Evolutionary conservation across 2,329 filamentous ascomycete genomes (phyloP).

Genomic region (Colletotrichum tropicicola): DNA sequence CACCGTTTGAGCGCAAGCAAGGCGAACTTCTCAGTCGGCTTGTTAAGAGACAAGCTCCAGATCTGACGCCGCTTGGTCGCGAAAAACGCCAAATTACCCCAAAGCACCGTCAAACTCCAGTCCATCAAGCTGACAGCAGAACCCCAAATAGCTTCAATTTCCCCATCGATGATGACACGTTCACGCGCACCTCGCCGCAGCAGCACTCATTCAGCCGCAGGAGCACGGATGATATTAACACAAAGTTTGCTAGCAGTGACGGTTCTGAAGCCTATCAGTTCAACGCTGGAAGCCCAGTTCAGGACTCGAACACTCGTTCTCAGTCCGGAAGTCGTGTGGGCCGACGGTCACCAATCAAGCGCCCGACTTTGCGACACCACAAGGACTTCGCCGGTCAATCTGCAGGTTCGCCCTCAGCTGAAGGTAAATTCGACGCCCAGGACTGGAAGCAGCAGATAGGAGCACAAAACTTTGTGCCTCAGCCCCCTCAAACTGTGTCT

Average conservation of each 20-base stretch:
- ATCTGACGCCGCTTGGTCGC: constrained; percentile 15
- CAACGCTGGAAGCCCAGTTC: constrained; percentile 54
- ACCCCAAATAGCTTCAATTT: constrained; percentile 60
- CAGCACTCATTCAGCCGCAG: constrained; percentile 54
- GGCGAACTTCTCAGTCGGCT: constrained; percentile 46
- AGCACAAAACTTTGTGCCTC: constrained; percentile 62
- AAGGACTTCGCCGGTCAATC: constrained; percentile 33
- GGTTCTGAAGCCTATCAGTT: constrained; percentile 57
- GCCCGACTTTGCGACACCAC: constrained; percentile 34
- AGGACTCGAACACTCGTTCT: constrained; percentile 45
- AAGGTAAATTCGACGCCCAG: constrained; percentile 56
- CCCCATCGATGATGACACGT: constrained; percentile 52
- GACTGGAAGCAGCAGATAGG: constrained; percentile 64
- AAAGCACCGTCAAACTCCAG: constrained; percentile 6
- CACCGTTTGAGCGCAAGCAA: constrained; percentile 52
- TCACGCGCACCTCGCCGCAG: constrained; percentile 44
- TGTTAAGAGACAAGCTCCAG: constrained; percentile 41
- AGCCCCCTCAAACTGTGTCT: constrained; percentile 46
- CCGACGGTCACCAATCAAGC: constrained; percentile 49
- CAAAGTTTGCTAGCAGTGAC: constrained; percentile 64
- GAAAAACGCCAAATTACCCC: constrained; percentile 19
- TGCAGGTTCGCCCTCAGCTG: constrained; percentile 27
- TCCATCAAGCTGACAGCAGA: constrained; percentile 44
- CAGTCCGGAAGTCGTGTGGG: constrained; percentile 50
- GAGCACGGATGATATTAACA: constrained; percentile 70